Evolutionary conservation across 2,329 filamentous ascomycete genomes (phyloP), one percentile per base, ranked within the genome.

Genomic region (Grosmannia serpens): DNA sequence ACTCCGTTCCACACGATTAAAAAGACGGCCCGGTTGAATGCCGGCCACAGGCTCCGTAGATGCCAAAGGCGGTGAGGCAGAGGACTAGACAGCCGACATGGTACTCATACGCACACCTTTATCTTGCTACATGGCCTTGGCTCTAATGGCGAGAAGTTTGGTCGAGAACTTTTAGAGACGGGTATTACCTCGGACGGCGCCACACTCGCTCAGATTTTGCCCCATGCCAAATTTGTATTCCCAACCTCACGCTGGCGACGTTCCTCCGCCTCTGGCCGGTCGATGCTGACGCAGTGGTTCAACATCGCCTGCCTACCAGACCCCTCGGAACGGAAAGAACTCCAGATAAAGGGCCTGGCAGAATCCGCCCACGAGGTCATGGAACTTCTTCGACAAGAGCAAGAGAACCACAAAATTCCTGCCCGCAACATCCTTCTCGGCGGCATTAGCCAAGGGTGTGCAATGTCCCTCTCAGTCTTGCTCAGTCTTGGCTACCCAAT

Each of bases 401-500:
- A 22, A 6, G 6, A 31, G 11, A 20, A n/a, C 17, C 2, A 8
- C 33, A 47, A 35, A 3, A 13, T 60, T 8, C 31, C 9, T 60
- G 77, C 29, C 33, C 38, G 76, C 55, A 67, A 77, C 55, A 67
- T 82, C 17, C 66, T 81, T 8, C 60, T 83, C 1, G 76, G 77
- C 20, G 77, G 78, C 0, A 60, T 82, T n/a, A 80, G 79, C 63
- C 77, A 81, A 61, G 79, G 79, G 0, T 80, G 75, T 62, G 79
- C 78, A 1, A 73, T 74, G 63, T 68, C 70, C 0, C 62, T 81
- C 11, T 68, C 73, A 24, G 62, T 71, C 2, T 64, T 79, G 24
- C 64, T 83, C 2, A 69, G 67, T 22, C 70, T 73, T n/a, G 68
- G 67, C 10, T 13, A 13, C 7, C 24, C 49, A 26, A 26, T 51